These are phyloP conservation scores for Syzygium aromaticum DNA, from an alignment of 345 rosid species.

Conservation along the genomic window DNA sequence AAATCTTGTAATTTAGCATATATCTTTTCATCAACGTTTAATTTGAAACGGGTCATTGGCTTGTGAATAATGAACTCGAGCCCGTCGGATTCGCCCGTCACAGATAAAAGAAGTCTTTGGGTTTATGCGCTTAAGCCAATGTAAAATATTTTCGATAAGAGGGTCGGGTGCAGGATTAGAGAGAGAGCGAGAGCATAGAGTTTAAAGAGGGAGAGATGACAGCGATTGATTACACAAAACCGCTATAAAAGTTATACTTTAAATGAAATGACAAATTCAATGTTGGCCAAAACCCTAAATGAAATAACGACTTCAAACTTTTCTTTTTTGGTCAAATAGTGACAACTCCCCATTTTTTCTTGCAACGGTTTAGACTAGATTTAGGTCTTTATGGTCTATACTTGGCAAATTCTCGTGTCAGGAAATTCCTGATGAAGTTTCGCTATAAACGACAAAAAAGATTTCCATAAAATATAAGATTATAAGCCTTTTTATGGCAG, in stretches of 20 bases:
- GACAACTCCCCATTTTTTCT: not conserved
- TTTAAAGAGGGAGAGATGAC: not conserved
- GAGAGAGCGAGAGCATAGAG: not conserved
- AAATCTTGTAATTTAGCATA: not conserved
- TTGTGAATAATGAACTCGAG: not conserved
- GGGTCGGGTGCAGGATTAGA: no score
- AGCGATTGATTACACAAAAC: not conserved
- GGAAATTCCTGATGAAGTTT: not conserved
- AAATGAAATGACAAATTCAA: not conserved
- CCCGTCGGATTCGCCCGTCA: not conserved
- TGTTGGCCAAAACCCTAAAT: not conserved
- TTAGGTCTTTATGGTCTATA: not conserved
- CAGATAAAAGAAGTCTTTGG: not conserved
- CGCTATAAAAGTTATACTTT: not conserved
- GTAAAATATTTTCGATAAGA: no score
- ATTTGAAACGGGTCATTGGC: not conserved
- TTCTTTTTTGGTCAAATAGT: no score
- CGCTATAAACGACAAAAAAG: not conserved
- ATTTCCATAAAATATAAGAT: not conserved
- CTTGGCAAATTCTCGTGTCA: not conserved
- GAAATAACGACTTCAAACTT: not conserved
- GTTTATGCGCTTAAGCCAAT: not conserved
- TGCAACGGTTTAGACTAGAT: not conserved
- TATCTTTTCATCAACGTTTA: not conserved
- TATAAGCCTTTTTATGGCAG: not conserved